Percentiles rank a stretch among this genome's conserved stretches.
Evolutionary conservation across 1,139 yeast species (phyloP).

Genomic region (Suhomyces chickasaworum): DNA sequence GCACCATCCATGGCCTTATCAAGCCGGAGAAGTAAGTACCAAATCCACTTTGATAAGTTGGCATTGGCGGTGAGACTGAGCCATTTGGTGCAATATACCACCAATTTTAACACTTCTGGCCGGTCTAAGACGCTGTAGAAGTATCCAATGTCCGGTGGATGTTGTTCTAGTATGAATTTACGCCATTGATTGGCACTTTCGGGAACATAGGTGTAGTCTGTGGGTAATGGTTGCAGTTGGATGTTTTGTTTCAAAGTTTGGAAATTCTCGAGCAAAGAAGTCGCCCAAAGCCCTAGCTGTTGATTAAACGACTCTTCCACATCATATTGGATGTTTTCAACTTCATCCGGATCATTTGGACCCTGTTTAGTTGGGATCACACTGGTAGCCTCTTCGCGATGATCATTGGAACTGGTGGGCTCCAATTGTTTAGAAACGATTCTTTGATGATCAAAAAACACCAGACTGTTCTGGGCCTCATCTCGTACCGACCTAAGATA

Average conservation of each 20-base stretch:
- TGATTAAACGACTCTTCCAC: no score
- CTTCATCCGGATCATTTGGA: neutral
- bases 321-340: neutral
- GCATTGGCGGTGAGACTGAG: constrained; percentile 33
- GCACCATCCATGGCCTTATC: constrained; percentile 37
- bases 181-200: constrained; percentile 38
- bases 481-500: constrained; percentile 33
- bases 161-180: constrained; percentile 26
- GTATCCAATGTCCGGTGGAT: constrained; percentile 32
- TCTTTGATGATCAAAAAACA: neutral
- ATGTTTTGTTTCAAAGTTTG: constrained; percentile 7
- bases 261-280: constrained; percentile 4
- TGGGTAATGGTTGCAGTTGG: neutral
- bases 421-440: neutral
- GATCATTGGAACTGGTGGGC: neutral
- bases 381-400: neutral
- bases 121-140: constrained; percentile 31
- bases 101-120: constrained; percentile 35
- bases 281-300: neutral
- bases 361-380: neutral
- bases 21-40: constrained; percentile 35
- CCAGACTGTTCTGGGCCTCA: constrained; percentile 26
- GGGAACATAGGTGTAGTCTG: constrained; percentile 20
- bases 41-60: constrained; percentile 43
- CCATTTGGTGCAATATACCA: constrained; percentile 44